Conservation (phyloP, 495 filamentous ascomycete species). For the Penicillium turbatum region DNA sequence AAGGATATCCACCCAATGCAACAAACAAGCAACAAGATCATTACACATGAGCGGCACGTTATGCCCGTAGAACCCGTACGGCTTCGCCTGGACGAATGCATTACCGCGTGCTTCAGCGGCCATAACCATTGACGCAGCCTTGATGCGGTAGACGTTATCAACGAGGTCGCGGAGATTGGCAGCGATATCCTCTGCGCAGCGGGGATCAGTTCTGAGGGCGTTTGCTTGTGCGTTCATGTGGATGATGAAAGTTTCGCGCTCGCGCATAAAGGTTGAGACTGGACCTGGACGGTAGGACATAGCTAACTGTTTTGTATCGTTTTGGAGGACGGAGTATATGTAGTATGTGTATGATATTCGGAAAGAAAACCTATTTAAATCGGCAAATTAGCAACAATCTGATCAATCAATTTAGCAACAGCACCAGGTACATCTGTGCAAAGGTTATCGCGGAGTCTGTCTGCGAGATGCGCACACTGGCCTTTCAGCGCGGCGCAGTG, state of each 20-base stretch:
- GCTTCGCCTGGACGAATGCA: background rate
- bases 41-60: background rate
- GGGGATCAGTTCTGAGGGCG: background rate
- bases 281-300: background rate
- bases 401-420: background rate
- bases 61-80: background rate
- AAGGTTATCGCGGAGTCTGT: background rate
- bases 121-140: background rate
- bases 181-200: background rate
- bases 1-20: slow-evolving; percentile 7
- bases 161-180: background rate
- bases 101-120: background rate
- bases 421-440: background rate
- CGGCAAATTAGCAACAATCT: background rate
- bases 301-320: background rate
- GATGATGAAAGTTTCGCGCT: background rate
- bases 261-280: background rate
- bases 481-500: background rate
- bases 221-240: background rate
- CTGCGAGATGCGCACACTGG: background rate
- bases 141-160: background rate
- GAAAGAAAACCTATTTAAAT: background rate
- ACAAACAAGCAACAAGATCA: background rate
- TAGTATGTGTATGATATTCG: background rate
- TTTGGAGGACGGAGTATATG: background rate